These are phyloP conservation scores for Hypoxylon fragiforme DNA, from an alignment of 495 filamentous ascomycete genomes.

Conservation along the genomic window DNA sequence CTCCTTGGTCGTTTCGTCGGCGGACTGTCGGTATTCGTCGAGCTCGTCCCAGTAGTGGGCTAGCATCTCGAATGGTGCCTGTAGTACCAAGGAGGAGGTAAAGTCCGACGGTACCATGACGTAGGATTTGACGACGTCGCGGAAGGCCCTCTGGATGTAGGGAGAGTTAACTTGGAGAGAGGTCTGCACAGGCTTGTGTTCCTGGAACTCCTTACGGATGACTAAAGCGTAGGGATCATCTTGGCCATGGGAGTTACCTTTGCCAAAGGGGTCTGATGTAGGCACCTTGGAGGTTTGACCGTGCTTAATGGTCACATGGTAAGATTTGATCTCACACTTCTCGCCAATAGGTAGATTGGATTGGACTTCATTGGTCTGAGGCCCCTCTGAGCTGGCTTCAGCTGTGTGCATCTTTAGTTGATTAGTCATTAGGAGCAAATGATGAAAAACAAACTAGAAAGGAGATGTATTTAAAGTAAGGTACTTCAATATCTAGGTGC, in stretches of 20 bases:
- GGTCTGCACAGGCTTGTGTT: slow-evolving; percentile 36
- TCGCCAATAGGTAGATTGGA: slow-evolving; percentile 1
- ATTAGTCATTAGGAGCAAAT: neutral
- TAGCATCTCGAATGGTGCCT: slow-evolving; percentile 36
- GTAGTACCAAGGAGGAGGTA: slow-evolving; percentile 34
- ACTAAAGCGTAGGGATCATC: slow-evolving; percentile 42
- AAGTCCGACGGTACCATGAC: slow-evolving; percentile 42
- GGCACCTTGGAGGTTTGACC: slow-evolving; percentile 10
- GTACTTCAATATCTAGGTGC: no score
- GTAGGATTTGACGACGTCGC: slow-evolving; percentile 45
- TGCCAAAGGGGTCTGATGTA: slow-evolving; percentile 25
- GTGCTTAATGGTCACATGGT: slow-evolving; percentile 31
- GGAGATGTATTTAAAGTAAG: neutral
- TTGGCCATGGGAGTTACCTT: slow-evolving; percentile 7
- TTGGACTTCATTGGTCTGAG: neutral
- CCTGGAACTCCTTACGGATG: slow-evolving; percentile 35
- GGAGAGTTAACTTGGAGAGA: slow-evolving; percentile 49
- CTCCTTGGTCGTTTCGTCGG: slow-evolving; percentile 33
- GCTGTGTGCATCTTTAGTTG: neutral
- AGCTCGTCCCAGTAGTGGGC: slow-evolving; percentile 42
- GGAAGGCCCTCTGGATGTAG: slow-evolving; percentile 41
- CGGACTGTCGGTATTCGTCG: slow-evolving; percentile 29
- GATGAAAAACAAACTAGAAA: no score
- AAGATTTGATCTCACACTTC: slow-evolving; percentile 36
- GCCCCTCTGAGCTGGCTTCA: neutral